Conservation (phyloP, 1,284 basidiomycete species). For the Ceratobasidium sp. region DNA sequence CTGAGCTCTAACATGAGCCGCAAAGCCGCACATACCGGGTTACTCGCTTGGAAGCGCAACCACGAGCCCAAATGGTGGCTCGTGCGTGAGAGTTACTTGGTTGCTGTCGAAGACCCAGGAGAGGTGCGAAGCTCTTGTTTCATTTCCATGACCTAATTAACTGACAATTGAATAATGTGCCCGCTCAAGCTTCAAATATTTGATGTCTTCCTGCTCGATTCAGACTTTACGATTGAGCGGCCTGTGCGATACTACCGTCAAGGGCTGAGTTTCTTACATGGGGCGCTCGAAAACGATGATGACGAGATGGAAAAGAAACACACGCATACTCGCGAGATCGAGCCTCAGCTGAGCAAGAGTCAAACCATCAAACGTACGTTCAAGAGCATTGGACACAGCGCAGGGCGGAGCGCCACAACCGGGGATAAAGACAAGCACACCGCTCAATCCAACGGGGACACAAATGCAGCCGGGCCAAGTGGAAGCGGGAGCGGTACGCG, state of each 20-base stretch:
- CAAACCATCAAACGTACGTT: slow-evolving; percentile 21
- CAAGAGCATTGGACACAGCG: slow-evolving; percentile 24
- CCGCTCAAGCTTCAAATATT: slow-evolving; percentile 72
- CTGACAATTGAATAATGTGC: slow-evolving; percentile 7
- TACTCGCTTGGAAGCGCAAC: slow-evolving; percentile 66
- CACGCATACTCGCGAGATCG: slow-evolving; percentile 38
- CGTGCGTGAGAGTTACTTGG: slow-evolving; percentile 92
- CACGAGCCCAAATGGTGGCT: slow-evolving; percentile 91
- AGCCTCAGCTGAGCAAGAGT: slow-evolving; percentile 27
- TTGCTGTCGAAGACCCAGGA: slow-evolving; percentile 87
- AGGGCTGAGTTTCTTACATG: slow-evolving; percentile 71
- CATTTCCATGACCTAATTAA: not conserved
- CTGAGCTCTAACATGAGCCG: slow-evolving; percentile 56
- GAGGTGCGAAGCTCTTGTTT: slow-evolving; percentile 63
- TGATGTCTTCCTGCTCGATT: slow-evolving; percentile 95
- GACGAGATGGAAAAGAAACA: slow-evolving; percentile 49
- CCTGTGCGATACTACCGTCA: slow-evolving; percentile 81
- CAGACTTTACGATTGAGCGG: slow-evolving; percentile 87
- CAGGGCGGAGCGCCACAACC: slow-evolving; percentile 5
- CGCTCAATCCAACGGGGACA: slow-evolving; percentile 10
- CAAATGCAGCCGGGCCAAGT: not conserved
- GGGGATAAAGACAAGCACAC: slow-evolving; percentile 20
- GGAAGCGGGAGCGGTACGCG: not conserved
- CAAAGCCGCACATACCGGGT: slow-evolving; percentile 60
- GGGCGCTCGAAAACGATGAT: slow-evolving; percentile 45